Base-by-base conservation (phyloP, 108 stramenopile genomes). In the Skeletonema tropicum region DNA sequence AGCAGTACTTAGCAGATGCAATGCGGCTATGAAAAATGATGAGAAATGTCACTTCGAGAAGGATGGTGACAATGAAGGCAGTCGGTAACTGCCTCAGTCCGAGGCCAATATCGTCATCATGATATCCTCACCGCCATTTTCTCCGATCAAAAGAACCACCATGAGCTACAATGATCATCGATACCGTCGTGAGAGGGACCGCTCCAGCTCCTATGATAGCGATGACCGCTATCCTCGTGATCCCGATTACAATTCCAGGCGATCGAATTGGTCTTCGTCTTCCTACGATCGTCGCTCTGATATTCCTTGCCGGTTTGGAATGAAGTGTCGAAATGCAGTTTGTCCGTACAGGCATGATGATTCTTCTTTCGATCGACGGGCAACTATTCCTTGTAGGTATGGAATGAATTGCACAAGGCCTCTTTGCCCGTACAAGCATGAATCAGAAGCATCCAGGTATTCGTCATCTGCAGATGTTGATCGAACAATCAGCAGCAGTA, bases 241-340 rank as follows among this genome's bases (percentile, higher is more conserved):
- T 12, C 52, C 52, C 25, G 1, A 55, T 8, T 45, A 45, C 11
- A 11, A 3, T 3, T 45, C 42, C 42, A 45, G 42, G 42, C 42
- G 42, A 45, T 45, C 42, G 15, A 45, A 45, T n/a, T 35, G 33
- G 33, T 35, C 39, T 6, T 41, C 39, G 0, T 45, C 42, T 15
- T 55, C 52, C 23, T 23, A 55, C 52, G 52, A 55, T 55, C 52
- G 52, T 55, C 52, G 52, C 10, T 55, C 52, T 10, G 52, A 23
- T 8, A 55, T 55, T 0, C 52, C 52, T 9, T 55, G 52, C 25
- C 21, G 52, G 52, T 55, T 55, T 55, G 52, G 52, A 9, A 55
- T 55, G 21, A 55, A 7, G 21, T 55, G 52, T n/a, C 52, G 52
- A n/a, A 55, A 55, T 23, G 1, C 9, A 23, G 9, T n/a, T 55